Conservation (phyloP, 768 basidiomycete species). For the Kwoniella heveanensis region DNA sequence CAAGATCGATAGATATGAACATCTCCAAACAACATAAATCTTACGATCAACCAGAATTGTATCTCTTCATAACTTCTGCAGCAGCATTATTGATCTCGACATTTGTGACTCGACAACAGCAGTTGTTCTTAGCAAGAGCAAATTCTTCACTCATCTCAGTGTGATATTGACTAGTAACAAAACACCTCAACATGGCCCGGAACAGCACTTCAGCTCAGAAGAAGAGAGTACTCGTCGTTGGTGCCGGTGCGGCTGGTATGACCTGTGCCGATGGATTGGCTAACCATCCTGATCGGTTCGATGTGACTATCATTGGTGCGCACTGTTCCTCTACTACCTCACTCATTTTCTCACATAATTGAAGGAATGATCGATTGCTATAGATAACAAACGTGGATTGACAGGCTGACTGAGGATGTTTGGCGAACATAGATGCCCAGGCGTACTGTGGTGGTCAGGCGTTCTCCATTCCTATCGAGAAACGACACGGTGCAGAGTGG, state of each 20-base stretch:
- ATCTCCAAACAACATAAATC: too few relatives aligned
- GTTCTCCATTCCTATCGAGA: constrained; percentile 58
- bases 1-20: neutral
- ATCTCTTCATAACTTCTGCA: too few relatives aligned
- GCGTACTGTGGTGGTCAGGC: constrained; percentile 59
- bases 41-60: too few relatives aligned
- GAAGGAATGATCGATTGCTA: too few relatives aligned
- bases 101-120: too few relatives aligned
- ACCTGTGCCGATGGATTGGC: constrained; percentile 57
- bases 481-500: constrained; percentile 56
- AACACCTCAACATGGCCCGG: constrained; percentile 19
- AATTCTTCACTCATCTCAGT: too few relatives aligned
- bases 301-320: constrained; percentile 57
- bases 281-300: constrained; percentile 57
- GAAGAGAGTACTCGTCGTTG: constrained; percentile 58
- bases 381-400: too few relatives aligned
- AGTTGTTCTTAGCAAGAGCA: too few relatives aligned
- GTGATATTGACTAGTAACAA: too few relatives aligned
- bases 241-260: constrained; percentile 59
- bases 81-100: too few relatives aligned
- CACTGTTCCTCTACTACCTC: neutral
- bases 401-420: neutral
- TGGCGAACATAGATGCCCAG: constrained; percentile 40
- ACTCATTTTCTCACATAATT: neutral
- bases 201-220: constrained; percentile 17